phyloP scores from a whole-genome alignment of 441 rosid genomes.

The Pelargonium fulgidum region DNA sequence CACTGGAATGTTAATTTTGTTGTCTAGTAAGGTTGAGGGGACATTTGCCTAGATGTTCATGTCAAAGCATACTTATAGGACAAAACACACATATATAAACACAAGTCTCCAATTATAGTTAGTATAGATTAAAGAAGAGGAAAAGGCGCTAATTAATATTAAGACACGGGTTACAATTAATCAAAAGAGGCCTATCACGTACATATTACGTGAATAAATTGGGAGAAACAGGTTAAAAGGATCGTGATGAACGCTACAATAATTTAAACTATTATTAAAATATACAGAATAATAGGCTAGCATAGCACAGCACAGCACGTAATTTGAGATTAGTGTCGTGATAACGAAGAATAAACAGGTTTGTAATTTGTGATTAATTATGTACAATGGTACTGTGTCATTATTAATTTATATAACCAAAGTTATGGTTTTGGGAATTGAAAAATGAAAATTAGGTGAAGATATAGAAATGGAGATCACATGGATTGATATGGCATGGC shows the following conservation, averaged over 20 bases:
- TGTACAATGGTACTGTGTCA: not conserved
- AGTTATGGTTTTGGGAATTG: conserved; percentile 17
- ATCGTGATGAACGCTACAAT: not conserved
- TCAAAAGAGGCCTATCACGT: conserved; percentile 17
- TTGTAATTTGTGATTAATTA: conserved; percentile 5
- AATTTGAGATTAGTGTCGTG: conserved; percentile 3
- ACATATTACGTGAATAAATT: not conserved
- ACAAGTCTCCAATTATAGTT: conserved; percentile 12
- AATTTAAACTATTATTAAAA: not conserved
- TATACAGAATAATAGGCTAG: not conserved
- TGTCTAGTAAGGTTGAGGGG: conserved; percentile 26
- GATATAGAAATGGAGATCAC: conserved; percentile 35
- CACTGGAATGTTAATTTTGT: conserved; percentile 38
- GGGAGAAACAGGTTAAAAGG: conserved; percentile 13
- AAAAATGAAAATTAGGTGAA: conserved; percentile 12
- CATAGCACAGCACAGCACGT: not conserved
- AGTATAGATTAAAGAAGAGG: not conserved
- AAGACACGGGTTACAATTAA: conserved; percentile 28
- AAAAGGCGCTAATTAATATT: conserved; percentile 7
- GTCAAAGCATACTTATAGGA: conserved; percentile 33
- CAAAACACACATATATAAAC: conserved; percentile 24
- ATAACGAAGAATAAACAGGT: conserved; percentile 15
- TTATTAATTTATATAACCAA: not conserved
- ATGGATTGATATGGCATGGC: conserved; percentile 31
- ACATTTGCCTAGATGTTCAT: conserved; percentile 32